Conservation (phyloP, 2,329 filamentous ascomycete genomes). For the Fusarium sp. region DNA sequence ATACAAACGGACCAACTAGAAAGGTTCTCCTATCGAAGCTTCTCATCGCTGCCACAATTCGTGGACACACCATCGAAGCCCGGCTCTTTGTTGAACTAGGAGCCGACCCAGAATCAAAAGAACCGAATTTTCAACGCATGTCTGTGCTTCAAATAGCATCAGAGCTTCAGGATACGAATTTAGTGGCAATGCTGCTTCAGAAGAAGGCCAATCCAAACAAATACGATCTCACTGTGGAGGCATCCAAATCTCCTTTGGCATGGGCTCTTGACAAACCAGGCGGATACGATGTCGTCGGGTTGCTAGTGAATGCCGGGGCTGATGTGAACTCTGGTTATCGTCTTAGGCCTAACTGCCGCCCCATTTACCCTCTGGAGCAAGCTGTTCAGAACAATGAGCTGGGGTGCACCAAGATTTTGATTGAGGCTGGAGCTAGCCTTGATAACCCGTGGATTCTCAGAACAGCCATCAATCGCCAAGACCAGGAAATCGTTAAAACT, state of each 20-base stretch:
- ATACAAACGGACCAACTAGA: background rate
- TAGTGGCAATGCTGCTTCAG: background rate
- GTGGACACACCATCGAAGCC: background rate
- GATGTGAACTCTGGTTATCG: background rate
- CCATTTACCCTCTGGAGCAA: background rate
- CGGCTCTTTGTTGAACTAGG: background rate
- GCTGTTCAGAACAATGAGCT: background rate
- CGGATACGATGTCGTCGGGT: background rate
- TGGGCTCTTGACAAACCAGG: background rate
- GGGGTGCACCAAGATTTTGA: background rate
- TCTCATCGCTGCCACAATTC: background rate
- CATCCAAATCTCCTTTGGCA: background rate
- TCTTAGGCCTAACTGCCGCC: no score
- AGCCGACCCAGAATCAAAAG: background rate
- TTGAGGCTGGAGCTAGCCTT: background rate
- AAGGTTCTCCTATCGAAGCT: background rate
- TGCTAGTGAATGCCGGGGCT: background rate
- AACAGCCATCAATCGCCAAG: background rate
- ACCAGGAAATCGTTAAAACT: background rate
- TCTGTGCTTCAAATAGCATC: background rate
- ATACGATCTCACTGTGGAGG: no score
- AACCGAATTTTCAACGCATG: background rate
- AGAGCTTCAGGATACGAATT: background rate
- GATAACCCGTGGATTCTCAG: background rate
- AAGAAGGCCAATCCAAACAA: background rate